phyloP scores from a whole-genome alignment of 164 flowering plant genomes.

The Houttuynia cordata region DNA sequence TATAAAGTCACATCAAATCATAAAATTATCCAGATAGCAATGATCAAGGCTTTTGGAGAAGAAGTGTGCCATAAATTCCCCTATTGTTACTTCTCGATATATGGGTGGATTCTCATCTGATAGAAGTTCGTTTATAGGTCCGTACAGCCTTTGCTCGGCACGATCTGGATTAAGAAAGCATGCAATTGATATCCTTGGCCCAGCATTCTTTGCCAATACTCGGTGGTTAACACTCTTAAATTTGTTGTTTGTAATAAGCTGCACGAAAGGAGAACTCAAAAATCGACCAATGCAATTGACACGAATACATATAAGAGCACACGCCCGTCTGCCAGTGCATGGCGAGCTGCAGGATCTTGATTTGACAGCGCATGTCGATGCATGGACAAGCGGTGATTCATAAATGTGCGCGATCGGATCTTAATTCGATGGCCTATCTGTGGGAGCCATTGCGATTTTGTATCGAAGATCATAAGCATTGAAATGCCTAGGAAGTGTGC shows the following conservation, averaged over 20 bases:
- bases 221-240: conserved; percentile 29
- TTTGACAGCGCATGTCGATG: too few relatives aligned
- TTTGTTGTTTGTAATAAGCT: conserved; percentile 34
- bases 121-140: conserved; percentile 32
- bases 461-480: too few relatives aligned
- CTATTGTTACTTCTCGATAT: conserved; percentile 19
- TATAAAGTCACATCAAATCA: too few relatives aligned
- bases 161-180: conserved; percentile 14
- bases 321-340: too few relatives aligned
- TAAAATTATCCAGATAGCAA: neutral
- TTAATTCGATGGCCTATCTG: too few relatives aligned
- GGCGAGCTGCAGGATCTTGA: too few relatives aligned
- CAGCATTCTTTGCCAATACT: conserved; percentile 17
- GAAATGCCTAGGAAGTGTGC: too few relatives aligned
- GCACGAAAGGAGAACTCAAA: neutral
- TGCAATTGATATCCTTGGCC: conserved; percentile 34
- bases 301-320: too few relatives aligned
- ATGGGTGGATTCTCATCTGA: conserved; percentile 24
- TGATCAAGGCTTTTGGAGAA: conserved; percentile 14
- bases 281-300: too few relatives aligned
- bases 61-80: conserved; percentile 10
- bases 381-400: too few relatives aligned
- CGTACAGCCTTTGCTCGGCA: conserved; percentile 9
- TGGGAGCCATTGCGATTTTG: too few relatives aligned
- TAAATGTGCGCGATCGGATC: too few relatives aligned